Conservation (phyloP, 2,329 filamentous ascomycete species). For the Fusarium miscanthi region DNA sequence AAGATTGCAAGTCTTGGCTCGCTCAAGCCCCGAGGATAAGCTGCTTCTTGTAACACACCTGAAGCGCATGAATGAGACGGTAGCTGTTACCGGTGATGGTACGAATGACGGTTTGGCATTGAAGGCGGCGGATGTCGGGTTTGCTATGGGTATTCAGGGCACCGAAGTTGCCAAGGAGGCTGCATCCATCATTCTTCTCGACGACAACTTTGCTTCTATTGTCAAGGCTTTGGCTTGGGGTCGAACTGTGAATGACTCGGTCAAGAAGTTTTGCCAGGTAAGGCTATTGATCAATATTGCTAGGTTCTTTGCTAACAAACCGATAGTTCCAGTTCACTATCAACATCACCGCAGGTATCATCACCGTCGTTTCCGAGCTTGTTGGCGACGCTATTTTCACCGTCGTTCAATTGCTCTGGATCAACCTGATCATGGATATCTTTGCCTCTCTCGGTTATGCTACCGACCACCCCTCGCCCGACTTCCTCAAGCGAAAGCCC, state of each 20-base stretch:
- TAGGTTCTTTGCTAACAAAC: conserved; percentile 1
- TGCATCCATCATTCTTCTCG: conserved; percentile 74
- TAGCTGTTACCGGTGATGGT: conserved; percentile 74
- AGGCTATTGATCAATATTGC: background rate
- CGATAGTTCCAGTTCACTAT: conserved; percentile 73
- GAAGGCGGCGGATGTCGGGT: conserved; percentile 74
- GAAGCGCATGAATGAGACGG: conserved; percentile 66
- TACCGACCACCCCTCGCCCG: conserved; percentile 69
- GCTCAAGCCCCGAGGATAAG: conserved; percentile 71
- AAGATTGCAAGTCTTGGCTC: conserved; percentile 61
- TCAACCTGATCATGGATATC: conserved; percentile 77
- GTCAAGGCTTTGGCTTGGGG: conserved; percentile 76
- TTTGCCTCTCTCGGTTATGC: conserved; percentile 74
- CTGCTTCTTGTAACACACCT: conserved; percentile 65
- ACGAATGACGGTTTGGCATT: conserved; percentile 75
- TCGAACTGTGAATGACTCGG: conserved; percentile 74
- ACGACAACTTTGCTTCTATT: conserved; percentile 74
- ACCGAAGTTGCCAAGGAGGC: conserved; percentile 76
- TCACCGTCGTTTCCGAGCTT: conserved; percentile 73
- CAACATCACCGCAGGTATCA: conserved; percentile 74
- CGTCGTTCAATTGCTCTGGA: conserved; percentile 75
- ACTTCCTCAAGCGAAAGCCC: conserved; percentile 65
- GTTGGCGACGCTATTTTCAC: conserved; percentile 69
- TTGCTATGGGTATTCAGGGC: conserved; percentile 75
- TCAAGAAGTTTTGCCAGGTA: conserved; percentile 74